These are phyloP conservation scores for Sarcocystis neurona DNA, from an alignment of 169 alveolate species.

Conservation along the genomic window DNA sequence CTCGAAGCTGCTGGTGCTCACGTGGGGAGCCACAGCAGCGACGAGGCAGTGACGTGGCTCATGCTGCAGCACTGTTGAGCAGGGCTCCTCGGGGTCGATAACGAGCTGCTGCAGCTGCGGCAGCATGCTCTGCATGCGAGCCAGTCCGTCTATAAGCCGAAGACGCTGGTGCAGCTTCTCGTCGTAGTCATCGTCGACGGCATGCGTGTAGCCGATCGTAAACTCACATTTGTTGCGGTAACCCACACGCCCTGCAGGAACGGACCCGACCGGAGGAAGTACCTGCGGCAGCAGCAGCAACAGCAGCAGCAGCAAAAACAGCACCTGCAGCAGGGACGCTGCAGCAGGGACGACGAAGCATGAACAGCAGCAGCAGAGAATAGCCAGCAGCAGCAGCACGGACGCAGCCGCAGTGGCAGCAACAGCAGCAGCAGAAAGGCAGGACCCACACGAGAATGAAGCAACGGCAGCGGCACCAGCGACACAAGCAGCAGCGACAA, in stretches of 20 bases:
- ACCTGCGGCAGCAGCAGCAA: background rate
- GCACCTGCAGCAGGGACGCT: no score
- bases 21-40: background rate
- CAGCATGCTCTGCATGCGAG: background rate
- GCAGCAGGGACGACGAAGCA: no score
- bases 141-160: background rate
- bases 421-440: no score
- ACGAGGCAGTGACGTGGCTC: conserved; percentile 7
- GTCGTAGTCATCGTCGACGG: conserved; percentile 6
- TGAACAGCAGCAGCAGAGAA: no score
- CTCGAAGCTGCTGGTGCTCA: background rate
- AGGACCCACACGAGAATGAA: no score
- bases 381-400: no score
- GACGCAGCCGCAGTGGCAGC: no score
- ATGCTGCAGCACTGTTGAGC: background rate
- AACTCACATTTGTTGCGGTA: conserved; percentile 73
- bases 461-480: no score
- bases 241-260: conserved; percentile 23
- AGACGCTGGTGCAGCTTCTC: conserved; percentile 12
- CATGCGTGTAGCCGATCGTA: conserved; percentile 63
- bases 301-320: no score
- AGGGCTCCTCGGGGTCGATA: background rate
- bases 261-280: conserved; percentile 32
- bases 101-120: background rate
- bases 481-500: no score